These are phyloP conservation scores for Dioszegia aurantiaca DNA, from an alignment of 768 basidiomycete genomes.

Conservation along the genomic window DNA sequence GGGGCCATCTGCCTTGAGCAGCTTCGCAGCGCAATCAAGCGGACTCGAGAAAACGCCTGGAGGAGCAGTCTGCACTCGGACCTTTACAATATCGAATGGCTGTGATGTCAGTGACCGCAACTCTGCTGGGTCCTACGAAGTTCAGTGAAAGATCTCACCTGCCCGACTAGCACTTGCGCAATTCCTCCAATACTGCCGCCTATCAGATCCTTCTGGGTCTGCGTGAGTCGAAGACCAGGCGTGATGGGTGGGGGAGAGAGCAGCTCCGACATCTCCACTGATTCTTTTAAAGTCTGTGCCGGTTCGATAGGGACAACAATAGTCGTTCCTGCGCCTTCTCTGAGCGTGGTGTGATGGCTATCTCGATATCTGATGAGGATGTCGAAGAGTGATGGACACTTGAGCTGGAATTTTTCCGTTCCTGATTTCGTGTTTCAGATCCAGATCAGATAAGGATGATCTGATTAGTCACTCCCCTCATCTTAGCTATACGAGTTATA, in stretches of 20 bases:
- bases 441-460: constrained; percentile 6
- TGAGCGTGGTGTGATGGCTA: too few relatives aligned
- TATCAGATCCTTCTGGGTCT: constrained; percentile 76
- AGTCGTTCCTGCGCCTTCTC: too few relatives aligned
- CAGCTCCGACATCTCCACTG: constrained; percentile 39
- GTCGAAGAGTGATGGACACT: too few relatives aligned
- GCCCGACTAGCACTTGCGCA: constrained; percentile 59
- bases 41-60: constrained; percentile 85
- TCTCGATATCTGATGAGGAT: too few relatives aligned
- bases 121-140: too few relatives aligned
- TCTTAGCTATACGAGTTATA: background rate
- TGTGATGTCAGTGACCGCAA: constrained; percentile 55
- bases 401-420: background rate
- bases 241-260: constrained; percentile 34
- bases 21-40: constrained; percentile 83
- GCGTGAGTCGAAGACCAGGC: constrained; percentile 33
- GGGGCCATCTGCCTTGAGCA: constrained; percentile 86
- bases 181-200: constrained; percentile 91
- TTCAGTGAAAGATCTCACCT: constrained; percentile 23
- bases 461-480: background rate
- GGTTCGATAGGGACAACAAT: too few relatives aligned
- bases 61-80: constrained; percentile 87
- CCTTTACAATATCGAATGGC: constrained; percentile 95
- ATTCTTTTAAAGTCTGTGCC: background rate
- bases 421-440: background rate